Conservation (phyloP, 2,329 filamentous ascomycete species). For the Talaromyces sp. region DNA sequence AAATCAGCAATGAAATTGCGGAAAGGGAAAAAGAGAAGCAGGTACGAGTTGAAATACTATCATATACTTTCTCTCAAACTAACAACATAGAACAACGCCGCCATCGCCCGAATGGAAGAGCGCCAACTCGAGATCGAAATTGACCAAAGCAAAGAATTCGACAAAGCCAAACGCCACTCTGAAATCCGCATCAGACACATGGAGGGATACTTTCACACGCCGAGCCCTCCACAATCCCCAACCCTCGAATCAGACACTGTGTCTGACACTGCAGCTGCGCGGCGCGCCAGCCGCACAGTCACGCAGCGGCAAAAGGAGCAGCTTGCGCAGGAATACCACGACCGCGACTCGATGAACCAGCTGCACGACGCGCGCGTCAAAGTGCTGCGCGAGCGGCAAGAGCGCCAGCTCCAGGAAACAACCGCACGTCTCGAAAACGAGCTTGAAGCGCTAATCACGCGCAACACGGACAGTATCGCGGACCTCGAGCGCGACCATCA, state of each 20-base stretch:
- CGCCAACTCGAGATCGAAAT: slow-evolving; percentile 41
- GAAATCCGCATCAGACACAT: slow-evolving; percentile 43
- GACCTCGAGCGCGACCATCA: slow-evolving; percentile 32
- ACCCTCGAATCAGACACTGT: slow-evolving; percentile 11
- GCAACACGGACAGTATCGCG: slow-evolving; percentile 26
- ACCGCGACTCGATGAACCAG: slow-evolving; percentile 38
- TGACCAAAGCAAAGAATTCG: slow-evolving; percentile 40
- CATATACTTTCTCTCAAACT: background rate
- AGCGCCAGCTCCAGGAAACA: slow-evolving; percentile 35
- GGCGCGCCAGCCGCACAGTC: slow-evolving; percentile 22
- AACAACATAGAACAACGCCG: slow-evolving; percentile 28
- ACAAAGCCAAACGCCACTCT: slow-evolving; percentile 38
- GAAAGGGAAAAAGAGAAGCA: slow-evolving; percentile 35
- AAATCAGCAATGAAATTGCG: slow-evolving; percentile 22
- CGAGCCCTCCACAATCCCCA: slow-evolving; percentile 31
- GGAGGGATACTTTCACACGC: slow-evolving; percentile 42
- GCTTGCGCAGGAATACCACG: slow-evolving; percentile 40
- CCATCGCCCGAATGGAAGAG: slow-evolving; percentile 35
- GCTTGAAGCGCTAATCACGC: slow-evolving; percentile 28
- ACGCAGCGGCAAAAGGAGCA: slow-evolving; percentile 39
- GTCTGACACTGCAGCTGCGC: slow-evolving; percentile 14
- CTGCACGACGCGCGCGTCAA: slow-evolving; percentile 43
- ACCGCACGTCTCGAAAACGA: slow-evolving; percentile 36
- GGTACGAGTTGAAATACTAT: slow-evolving; percentile 19
- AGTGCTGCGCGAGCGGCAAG: slow-evolving; percentile 43